Conservation (phyloP, 352 stramenopile species). For the Phytophthora hibernalis region DNA sequence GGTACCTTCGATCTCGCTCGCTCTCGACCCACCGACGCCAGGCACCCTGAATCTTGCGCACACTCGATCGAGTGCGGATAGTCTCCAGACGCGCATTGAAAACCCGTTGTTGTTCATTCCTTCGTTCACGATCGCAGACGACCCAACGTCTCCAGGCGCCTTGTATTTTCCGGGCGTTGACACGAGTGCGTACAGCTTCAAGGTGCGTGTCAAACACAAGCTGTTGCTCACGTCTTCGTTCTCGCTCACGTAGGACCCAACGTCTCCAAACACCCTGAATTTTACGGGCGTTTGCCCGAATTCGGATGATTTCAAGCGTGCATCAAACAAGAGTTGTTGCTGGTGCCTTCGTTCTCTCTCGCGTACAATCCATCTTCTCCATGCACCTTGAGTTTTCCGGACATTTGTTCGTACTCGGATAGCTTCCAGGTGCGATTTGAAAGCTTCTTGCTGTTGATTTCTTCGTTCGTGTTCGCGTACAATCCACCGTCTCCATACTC, state of each 20-base stretch:
- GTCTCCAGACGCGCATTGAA: not conserved
- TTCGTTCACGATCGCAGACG: constrained; percentile 1
- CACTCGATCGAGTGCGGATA: constrained; percentile 5
- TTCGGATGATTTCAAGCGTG: constrained; percentile 7
- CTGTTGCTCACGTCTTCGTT: constrained; percentile 2
- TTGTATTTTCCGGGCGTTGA: constrained; percentile 28
- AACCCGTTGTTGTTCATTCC: constrained; percentile 6
- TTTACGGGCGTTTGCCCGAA: constrained; percentile 15
- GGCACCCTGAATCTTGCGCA: constrained; percentile 9
- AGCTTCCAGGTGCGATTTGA: not conserved
- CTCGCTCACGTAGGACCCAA: constrained; percentile 20
- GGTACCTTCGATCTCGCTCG: not conserved
- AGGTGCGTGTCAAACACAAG: constrained; percentile 6
- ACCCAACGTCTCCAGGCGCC: constrained; percentile 17
- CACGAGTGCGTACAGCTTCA: constrained; percentile 13
- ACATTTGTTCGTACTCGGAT: constrained; percentile 10
- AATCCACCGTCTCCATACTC: constrained; percentile 17
- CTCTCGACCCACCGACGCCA: constrained; percentile 7
- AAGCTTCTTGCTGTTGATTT: constrained; percentile 9
- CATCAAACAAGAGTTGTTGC: constrained; percentile 3
- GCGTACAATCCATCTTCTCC: constrained; percentile 1
- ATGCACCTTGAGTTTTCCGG: constrained; percentile 16
- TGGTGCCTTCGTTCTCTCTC: constrained; percentile 11
- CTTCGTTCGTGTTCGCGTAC: constrained; percentile 1
- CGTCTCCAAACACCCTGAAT: constrained; percentile 35